Percentiles rank a stretch among this genome's conserved stretches.
Evolutionary conservation across 805 yeast genomes (phyloP).

Genomic region (Yamadazyma sp.): DNA sequence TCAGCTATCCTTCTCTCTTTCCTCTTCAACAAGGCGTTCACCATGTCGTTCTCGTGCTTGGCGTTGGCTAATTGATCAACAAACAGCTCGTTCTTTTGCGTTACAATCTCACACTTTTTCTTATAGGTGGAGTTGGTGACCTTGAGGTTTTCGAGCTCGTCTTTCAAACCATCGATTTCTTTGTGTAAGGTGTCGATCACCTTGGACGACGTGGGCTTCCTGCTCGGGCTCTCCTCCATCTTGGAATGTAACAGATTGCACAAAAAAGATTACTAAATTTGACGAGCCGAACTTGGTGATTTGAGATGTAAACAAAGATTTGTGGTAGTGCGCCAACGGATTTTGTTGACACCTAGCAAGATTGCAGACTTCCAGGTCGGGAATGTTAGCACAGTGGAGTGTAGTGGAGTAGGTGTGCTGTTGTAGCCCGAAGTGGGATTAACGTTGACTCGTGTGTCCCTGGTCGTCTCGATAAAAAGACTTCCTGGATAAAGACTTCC

Average conservation of each 20-base stretch:
- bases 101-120: conserved; percentile 49
- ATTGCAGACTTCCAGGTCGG: too few species aligned
- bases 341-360: conserved; percentile 1
- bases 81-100: conserved; percentile 51
- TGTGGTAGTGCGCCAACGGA: conserved; percentile 3
- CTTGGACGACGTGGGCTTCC: conserved; percentile 22
- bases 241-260: neutral
- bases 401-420: too few species aligned
- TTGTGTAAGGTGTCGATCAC: conserved; percentile 57
- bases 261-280: conserved; percentile 5
- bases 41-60: conserved; percentile 76
- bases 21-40: conserved; percentile 64
- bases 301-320: conserved; percentile 9
- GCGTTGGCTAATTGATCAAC: conserved; percentile 67
- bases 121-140: conserved; percentile 47
- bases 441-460: too few species aligned
- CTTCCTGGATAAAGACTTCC: too few species aligned
- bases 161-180: conserved; percentile 43
- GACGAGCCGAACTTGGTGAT: conserved; percentile 7
- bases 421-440: too few species aligned
- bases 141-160: conserved; percentile 43
- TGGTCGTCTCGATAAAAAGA: too few species aligned
- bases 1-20: conserved; percentile 69
- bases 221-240: conserved; percentile 26
- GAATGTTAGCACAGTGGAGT: too few species aligned